A percentile compares a stretch with the other conserved stretches of the same genome.
Evolutionary conservation across 2,329 filamentous ascomycete genomes (phyloP).

Genomic region (Hypoxylon sp.): DNA sequence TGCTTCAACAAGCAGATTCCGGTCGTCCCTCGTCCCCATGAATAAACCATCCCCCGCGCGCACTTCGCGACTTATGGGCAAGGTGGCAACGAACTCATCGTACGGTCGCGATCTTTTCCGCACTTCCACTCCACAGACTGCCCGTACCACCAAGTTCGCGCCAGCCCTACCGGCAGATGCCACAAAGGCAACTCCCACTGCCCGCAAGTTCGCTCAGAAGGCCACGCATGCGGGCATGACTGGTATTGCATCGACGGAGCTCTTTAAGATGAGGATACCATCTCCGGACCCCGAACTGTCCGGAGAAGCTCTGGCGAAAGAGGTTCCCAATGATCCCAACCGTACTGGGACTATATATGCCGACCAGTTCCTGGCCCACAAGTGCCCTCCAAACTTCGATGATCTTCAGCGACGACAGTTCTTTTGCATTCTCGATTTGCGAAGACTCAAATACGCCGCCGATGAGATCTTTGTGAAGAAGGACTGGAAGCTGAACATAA

Average conservation of each 20-base stretch:
- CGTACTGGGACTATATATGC: constrained; percentile 69
- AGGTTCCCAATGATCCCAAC: constrained; percentile 66
- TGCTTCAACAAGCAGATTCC: constrained; percentile 49
- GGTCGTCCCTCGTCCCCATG: constrained; percentile 54
- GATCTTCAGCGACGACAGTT: constrained; percentile 72
- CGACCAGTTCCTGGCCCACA: constrained; percentile 69
- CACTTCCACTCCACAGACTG: constrained; percentile 49
- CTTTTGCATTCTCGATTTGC: constrained; percentile 73
- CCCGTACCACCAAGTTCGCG: constrained; percentile 49
- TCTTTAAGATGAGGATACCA: constrained; percentile 71
- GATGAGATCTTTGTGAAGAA: constrained; percentile 72
- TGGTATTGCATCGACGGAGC: constrained; percentile 63
- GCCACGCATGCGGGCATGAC: constrained; percentile 64
- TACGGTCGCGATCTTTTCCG: constrained; percentile 51
- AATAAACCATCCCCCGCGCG: constrained; percentile 47
- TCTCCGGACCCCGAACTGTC: constrained; percentile 69
- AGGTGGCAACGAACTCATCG: constrained; percentile 39
- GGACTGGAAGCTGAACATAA: constrained; percentile 72
- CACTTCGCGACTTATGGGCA: constrained; percentile 41
- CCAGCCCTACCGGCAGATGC: constrained; percentile 49
- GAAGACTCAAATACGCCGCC: constrained; percentile 71
- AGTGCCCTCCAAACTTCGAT: constrained; percentile 69
- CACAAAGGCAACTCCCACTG: constrained; percentile 42
- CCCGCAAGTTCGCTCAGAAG: constrained; percentile 54
- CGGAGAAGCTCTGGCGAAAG: constrained; percentile 66